phyloP scores from a whole-genome alignment of 2,329 filamentous ascomycete genomes.

The Stachybotrys echinatus region DNA sequence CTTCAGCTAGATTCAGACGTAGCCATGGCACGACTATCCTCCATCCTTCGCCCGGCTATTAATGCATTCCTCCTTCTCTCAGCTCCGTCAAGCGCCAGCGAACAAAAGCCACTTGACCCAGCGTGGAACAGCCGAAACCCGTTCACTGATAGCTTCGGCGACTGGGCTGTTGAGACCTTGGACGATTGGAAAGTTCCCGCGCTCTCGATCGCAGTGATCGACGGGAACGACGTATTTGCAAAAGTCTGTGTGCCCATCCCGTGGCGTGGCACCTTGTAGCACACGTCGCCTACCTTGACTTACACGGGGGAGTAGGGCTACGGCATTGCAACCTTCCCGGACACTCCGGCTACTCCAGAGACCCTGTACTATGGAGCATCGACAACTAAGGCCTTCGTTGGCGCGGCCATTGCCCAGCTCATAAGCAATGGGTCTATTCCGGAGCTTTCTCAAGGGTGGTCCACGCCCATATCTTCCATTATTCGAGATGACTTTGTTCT shows the following conservation, averaged over 20 bases:
- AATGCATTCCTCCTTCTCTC: background rate
- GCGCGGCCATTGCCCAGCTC: constrained; percentile 43
- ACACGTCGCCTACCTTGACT: too few relatives aligned
- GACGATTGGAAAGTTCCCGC: constrained; percentile 21
- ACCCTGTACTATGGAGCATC: constrained; percentile 52
- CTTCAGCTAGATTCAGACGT: too few relatives aligned
- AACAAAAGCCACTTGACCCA: background rate
- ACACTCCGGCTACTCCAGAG: constrained; percentile 33
- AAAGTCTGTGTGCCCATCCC: constrained; percentile 10
- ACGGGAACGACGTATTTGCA: constrained; percentile 16
- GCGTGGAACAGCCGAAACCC: constrained; percentile 4
- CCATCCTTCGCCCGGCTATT: background rate
- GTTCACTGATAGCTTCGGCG: constrained; percentile 9
- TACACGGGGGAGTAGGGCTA: constrained; percentile 14
- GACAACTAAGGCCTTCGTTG: constrained; percentile 50
- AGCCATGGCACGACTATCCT: background rate
- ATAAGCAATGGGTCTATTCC: constrained; percentile 35
- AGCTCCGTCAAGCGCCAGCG: background rate
- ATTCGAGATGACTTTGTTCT: constrained; percentile 49
- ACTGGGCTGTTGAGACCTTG: constrained; percentile 9
- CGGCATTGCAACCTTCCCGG: constrained; percentile 22
- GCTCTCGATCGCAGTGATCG: constrained; percentile 19
- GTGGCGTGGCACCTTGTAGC: background rate
- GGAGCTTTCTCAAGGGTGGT: constrained; percentile 32
- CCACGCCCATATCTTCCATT: constrained; percentile 38